Percentiles rank a stretch among this genome's conserved stretches.
Conservation (phyloP, 2,329 filamentous ascomycete genomes). For the Nannizziopsis barbatae region DNA sequence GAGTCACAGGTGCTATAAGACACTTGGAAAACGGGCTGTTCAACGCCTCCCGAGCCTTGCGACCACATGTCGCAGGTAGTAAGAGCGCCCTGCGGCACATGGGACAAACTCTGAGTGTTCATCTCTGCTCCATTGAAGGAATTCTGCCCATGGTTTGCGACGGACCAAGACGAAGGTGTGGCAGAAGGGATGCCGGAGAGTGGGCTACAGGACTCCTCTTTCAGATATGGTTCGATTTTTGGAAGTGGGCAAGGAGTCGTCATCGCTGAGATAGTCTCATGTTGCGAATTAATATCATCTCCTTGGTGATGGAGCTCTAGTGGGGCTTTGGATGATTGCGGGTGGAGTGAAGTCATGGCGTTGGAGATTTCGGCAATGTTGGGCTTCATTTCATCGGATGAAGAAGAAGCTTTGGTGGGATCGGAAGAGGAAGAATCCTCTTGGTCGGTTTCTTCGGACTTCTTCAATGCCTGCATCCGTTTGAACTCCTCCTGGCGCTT, state of each 20-base stretch:
- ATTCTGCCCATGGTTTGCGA: too few relatives aligned
- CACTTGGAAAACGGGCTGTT: neutral
- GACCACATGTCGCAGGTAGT: neutral
- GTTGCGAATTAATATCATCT: too few relatives aligned
- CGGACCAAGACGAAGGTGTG: too few relatives aligned
- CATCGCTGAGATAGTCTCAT: too few relatives aligned
- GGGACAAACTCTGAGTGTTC: neutral
- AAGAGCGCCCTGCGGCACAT: neutral
- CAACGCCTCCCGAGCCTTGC: neutral
- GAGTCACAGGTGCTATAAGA: conserved; percentile 4
- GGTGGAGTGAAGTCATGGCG: too few relatives aligned
- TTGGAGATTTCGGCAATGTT: neutral
- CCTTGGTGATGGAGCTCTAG: too few relatives aligned
- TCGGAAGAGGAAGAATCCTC: conserved; percentile 19
- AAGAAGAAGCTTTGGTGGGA: neutral
- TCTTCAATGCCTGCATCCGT: conserved; percentile 29
- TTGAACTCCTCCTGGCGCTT: conserved; percentile 41
- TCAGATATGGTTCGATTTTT: too few relatives aligned
- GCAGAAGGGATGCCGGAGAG: too few relatives aligned
- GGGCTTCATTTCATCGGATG: conserved; percentile 1
- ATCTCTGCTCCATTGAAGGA: neutral
- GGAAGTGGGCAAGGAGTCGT: too few relatives aligned
- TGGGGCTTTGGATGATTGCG: too few relatives aligned
- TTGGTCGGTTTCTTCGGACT: conserved; percentile 22
- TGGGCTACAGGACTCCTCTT: too few relatives aligned